Conservation (phyloP, 2,329 filamentous ascomycete genomes). For the Xylaria multiplex region DNA sequence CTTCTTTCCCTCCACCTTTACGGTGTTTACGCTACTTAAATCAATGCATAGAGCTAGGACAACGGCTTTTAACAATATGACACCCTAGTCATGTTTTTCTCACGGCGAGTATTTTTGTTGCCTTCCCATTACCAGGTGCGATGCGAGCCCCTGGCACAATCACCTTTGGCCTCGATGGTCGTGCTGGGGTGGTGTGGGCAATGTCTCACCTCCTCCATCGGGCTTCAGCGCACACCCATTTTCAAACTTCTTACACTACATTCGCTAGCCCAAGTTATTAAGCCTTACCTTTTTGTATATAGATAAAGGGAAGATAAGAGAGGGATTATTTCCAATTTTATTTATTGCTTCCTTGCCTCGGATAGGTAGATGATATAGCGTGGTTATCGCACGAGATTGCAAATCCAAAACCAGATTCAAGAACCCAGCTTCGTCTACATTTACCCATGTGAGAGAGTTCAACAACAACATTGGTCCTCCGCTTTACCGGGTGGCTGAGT, state of each 20-base stretch:
- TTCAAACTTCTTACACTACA: slow-evolving; percentile 23
- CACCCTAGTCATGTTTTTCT: slow-evolving; percentile 1
- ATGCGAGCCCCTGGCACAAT: not conserved
- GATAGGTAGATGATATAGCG: not conserved
- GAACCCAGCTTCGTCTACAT: not conserved
- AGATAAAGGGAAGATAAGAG: slow-evolving; percentile 5
- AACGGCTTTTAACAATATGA: slow-evolving; percentile 5
- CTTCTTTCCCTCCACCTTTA: slow-evolving; percentile 22
- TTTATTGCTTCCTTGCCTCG: not conserved
- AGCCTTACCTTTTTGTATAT: slow-evolving; percentile 26
- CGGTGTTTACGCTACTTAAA: slow-evolving; percentile 31
- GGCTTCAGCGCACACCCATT: slow-evolving; percentile 8
- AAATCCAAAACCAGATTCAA: not conserved
- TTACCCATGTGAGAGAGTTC: not conserved
- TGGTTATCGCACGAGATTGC: slow-evolving; percentile 7
- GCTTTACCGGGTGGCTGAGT: slow-evolving; percentile 5
- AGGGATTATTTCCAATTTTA: slow-evolving; percentile 1
- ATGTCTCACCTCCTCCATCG: slow-evolving; percentile 3
- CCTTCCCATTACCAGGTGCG: not conserved
- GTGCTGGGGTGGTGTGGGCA: slow-evolving; percentile 13
- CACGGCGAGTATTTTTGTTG: not conserved
- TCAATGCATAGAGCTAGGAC: slow-evolving; percentile 13
- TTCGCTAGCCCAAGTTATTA: slow-evolving; percentile 18
- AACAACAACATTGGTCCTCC: not conserved
- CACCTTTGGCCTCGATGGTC: slow-evolving; percentile 11